Percentiles rank a stretch among this genome's conserved stretches.
phyloP scores from a whole-genome alignment of 495 filamentous ascomycete genomes.

The Jackrogersella multiformis region DNA sequence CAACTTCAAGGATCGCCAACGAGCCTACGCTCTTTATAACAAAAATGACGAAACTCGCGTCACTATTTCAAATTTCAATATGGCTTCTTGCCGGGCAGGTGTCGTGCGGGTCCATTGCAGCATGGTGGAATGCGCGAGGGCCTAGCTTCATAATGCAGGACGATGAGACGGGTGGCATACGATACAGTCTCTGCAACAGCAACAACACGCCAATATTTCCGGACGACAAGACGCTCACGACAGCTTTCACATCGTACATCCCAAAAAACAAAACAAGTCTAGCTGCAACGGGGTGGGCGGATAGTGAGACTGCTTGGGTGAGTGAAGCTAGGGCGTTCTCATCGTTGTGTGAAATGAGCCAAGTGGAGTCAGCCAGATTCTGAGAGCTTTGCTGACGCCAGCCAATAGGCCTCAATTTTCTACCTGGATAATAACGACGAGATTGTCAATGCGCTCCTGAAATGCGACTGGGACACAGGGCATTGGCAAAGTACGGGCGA shows the following conservation, averaged over 20 bases:
- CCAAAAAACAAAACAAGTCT: constrained; percentile 45
- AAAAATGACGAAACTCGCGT: constrained; percentile 27
- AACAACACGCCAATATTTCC: constrained; percentile 44
- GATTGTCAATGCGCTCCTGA: constrained; percentile 44
- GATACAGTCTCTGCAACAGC: constrained; percentile 44
- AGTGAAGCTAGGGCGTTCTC: constrained; percentile 23
- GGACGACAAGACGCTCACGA: constrained; percentile 26
- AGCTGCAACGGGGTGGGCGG: constrained; percentile 42
- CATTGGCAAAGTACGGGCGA: constrained; percentile 34
- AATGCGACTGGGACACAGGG: constrained; percentile 42
- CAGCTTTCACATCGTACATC: constrained; percentile 23
- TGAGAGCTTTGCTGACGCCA: constrained; percentile 38
- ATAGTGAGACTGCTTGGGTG: constrained; percentile 32
- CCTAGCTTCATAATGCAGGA: constrained; percentile 45
- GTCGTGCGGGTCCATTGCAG: constrained; percentile 42
- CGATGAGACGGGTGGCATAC: constrained; percentile 41
- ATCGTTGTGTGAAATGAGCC: constrained; percentile 10
- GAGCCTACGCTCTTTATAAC: constrained; percentile 9
- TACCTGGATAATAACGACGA: constrained; percentile 45
- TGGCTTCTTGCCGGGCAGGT: constrained; percentile 40
- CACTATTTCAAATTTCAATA: constrained; percentile 29
- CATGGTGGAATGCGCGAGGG: constrained; percentile 40
- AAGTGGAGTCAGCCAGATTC: constrained; percentile 23
- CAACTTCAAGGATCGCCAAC: background rate
- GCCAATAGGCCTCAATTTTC: constrained; percentile 42